These are phyloP conservation scores for Marasmius tenuissimus DNA, from an alignment of 1,284 basidiomycete species.

Conservation along the genomic window DNA sequence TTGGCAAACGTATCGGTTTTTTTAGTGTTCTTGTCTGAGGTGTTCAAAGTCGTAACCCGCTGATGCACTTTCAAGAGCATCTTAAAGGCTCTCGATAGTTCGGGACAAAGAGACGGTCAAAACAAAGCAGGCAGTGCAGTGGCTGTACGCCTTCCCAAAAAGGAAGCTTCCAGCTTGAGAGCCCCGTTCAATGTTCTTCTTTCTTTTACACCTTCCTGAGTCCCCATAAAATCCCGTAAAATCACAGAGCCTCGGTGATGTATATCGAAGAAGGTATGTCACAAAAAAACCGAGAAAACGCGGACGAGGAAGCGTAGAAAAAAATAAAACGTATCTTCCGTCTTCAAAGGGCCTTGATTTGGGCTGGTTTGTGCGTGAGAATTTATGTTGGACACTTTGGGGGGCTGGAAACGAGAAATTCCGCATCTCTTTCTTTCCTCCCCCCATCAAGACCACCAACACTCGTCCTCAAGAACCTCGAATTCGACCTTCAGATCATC, in stretches of 20 bases:
- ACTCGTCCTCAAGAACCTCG: constrained; percentile 22
- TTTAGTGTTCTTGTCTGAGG: too few relatives aligned
- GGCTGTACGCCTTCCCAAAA: constrained; percentile 9
- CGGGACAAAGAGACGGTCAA: not conserved
- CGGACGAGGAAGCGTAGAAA: constrained; percentile 18
- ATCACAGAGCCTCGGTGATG: not conserved
- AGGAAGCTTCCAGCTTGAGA: constrained; percentile 13
- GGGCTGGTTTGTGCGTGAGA: constrained; percentile 41
- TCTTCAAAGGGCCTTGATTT: constrained; percentile 42
- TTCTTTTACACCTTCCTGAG: not conserved
- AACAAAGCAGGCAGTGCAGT: constrained; percentile 7
- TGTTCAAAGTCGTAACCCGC: too few relatives aligned
- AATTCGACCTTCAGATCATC: constrained; percentile 10
- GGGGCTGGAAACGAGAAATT: constrained; percentile 8
- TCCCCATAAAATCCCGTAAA: constrained; percentile 3
- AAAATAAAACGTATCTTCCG: constrained; percentile 40
- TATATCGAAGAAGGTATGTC: not conserved
- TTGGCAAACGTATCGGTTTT: too few relatives aligned
- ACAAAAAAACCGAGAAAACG: constrained; percentile 19
- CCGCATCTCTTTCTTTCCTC: constrained; percentile 34
- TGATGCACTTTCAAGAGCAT: too few relatives aligned
- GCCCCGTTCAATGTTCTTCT: constrained; percentile 3
- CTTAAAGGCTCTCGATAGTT: not conserved
- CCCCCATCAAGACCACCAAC: constrained; percentile 39
- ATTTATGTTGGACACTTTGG: not conserved